Evolutionary conservation across 2,329 filamentous ascomycete genomes (phyloP).

Genomic region (Leptodontidium sp.): DNA sequence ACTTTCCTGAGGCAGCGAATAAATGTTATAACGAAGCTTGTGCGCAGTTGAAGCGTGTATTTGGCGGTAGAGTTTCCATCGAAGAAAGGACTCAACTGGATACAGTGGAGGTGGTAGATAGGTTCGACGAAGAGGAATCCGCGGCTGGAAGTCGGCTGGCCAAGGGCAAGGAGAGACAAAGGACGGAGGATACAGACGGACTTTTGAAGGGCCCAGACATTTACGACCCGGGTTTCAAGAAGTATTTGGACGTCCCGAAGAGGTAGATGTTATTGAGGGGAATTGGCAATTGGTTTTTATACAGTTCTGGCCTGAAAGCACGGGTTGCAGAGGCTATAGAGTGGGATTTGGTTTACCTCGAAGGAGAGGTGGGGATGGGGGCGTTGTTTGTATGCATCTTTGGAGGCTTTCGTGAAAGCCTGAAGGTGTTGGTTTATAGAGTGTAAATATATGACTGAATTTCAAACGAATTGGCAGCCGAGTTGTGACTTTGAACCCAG

Average conservation of each 20-base stretch:
- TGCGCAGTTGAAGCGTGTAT: slow-evolving; percentile 42
- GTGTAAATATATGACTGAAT: background rate
- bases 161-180: slow-evolving; percentile 21
- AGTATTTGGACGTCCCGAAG: background rate
- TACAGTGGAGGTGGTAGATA: slow-evolving; percentile 37
- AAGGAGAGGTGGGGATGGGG: background rate
- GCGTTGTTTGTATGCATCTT: background rate
- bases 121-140: slow-evolving; percentile 39
- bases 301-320: slow-evolving; percentile 12
- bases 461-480: background rate
- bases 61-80: slow-evolving; percentile 37
- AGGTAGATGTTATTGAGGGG: slow-evolving; percentile 8
- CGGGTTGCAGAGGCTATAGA: background rate
- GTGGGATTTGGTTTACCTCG: background rate
- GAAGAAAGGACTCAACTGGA: slow-evolving; percentile 43
- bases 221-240: background rate
- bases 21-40: slow-evolving; percentile 46
- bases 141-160: slow-evolving; percentile 4
- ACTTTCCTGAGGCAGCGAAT: slow-evolving; percentile 46
- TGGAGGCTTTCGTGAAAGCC: background rate
- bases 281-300: background rate
- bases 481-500: background rate
- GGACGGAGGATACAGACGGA: slow-evolving; percentile 14
- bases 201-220: slow-evolving; percentile 15
- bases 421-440: background rate